Base-by-base conservation (phyloP, 1,284 basidiomycete species). In the Cutaneotrichosporon dermatis region DNA sequence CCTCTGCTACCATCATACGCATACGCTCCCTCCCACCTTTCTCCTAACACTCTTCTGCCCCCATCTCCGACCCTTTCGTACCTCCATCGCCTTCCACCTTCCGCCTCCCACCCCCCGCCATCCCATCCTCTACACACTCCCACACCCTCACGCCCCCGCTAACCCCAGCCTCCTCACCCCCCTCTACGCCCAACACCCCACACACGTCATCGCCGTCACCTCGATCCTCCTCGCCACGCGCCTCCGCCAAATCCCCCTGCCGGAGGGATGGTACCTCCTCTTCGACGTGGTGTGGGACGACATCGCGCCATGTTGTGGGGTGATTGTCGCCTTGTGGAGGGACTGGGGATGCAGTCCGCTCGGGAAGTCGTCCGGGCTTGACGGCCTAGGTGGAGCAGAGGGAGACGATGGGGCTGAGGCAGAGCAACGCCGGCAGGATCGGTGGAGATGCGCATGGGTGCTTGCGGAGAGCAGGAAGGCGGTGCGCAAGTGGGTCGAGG, bases 261-360 rank as follows among this genome's bases (percentile, higher is more conserved):
- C 91, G 0, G 84, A 84, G 1, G 79, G 82, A 13, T 95, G 91
- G 91, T 92, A 88, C 86, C 84, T 88, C 54, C 80, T 95, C 2
- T 95, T 95, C 69, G 91, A 95, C 70, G 88, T 88, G 0, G 82
- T 85, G 1, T 89, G 85, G 84, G 89, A 91, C 58, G 91, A 94
- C 68, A 81, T 94, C 43, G 88, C 87, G 86, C 85, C 81, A 62
- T 85, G 90, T 12, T 86, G 86, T 61, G 91, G 89, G 10, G 82
- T 83, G 65, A 83, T 93, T 52, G 88, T 90, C 87, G 81, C 85
- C 45, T 77, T 94, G 4, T 95, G 72, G 67, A 41, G 61, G 16
- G 68, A 70, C 13, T 78, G 76, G 77, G 75, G 73, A 4, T 41
- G 64, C 11, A 62, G 51, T 6, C 44, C 33, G 13, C 44, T 25